Evolutionary conservation across 108 stramenopile genomes (phyloP), one percentile per base, ranked within the genome.

Genomic region (Pelagomonas calceolata): DNA sequence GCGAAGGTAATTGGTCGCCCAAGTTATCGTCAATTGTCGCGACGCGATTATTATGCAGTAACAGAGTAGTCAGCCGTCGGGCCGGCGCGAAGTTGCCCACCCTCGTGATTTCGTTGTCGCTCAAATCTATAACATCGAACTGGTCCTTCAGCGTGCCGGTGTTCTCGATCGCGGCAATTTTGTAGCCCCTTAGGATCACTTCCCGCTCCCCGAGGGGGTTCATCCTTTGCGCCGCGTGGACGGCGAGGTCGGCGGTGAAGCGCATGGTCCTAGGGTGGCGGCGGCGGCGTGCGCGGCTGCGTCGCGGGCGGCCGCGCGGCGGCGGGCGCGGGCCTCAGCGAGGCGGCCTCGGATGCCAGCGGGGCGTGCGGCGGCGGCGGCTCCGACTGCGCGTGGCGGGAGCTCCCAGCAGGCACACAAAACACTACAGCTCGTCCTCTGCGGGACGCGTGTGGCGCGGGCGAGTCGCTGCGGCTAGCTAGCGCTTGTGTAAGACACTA

Each of bases 81-180:
- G 12, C 36, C 34, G 39, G 39, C 32, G 67, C 66, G 34, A 74
- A 74, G 34, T 68, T 68, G 31, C 66, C 73, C 29, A 74, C 36
- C 37, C 30, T 74, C 45, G 46, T 68, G n/a, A 74, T 66, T 15
- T 74, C 73, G 51, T 74, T 74, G 46, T 74, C 73, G 26, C 64
- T 66, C 16, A 74, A 32, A 32, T 74, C 73, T n/a, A 74, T 43
- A 12, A 5, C 39, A 10, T 43, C 39, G 5, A 5, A 43, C 39
- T 5, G 32, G 34, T 74, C 71, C 63, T 65, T 60, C 4, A 74
- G 26, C 10, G 65, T 32, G 34, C 64, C 33, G 14, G 66, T 34
- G 67, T 74, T 74, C 67, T 74, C 73, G 35, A 74, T 69, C 12
- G 73, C 73, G 18, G 73, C 64, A 4, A 64, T 36, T 21, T 74